phyloP scores from a whole-genome alignment of 2,329 filamentous ascomycete genomes.

The Hymenoscyphus albidus region DNA sequence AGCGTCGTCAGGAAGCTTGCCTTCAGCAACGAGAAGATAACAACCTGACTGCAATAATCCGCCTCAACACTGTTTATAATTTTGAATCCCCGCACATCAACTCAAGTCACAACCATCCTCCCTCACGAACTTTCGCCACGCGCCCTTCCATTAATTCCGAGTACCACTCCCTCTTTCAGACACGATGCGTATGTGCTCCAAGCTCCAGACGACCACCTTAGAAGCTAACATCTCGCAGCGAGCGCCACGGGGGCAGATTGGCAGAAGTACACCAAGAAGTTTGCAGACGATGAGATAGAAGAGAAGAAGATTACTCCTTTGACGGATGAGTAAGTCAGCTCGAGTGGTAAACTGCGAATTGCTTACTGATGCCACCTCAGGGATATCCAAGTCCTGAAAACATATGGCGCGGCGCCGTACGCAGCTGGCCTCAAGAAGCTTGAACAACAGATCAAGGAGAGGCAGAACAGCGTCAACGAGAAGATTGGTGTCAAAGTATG shows the following conservation, averaged over 20 bases:
- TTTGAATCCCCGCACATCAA: not conserved
- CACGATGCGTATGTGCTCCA: conserved; percentile 10
- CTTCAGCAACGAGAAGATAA: conserved; percentile 17
- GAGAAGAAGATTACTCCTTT: conserved; percentile 99
- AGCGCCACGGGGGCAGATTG: conserved; percentile 90
- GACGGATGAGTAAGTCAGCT: conserved; percentile 77
- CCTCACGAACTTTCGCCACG: not conserved
- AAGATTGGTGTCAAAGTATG: conserved; percentile 85
- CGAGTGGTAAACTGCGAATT: conserved; percentile 1
- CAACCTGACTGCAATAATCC: conserved; percentile 5
- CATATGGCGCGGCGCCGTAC: conserved; percentile 95
- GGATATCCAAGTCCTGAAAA: conserved; percentile 99
- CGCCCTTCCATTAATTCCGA: not conserved
- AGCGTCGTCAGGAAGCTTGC: conserved; percentile 26
- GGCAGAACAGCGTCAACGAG: conserved; percentile 96
- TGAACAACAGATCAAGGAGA: conserved; percentile 99
- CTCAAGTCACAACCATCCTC: not conserved
- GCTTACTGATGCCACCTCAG: conserved; percentile 49
- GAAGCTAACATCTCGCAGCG: conserved; percentile 28
- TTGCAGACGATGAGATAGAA: conserved; percentile 91
- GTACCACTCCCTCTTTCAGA: not conserved
- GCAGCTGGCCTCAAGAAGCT: conserved; percentile 92
- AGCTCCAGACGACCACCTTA: not conserved
- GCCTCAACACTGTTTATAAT: conserved; percentile 1
- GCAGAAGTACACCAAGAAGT: conserved; percentile 99